phyloP scores from a whole-genome alignment of 2,329 filamentous ascomycete genomes.

The Cordyceps cicadae region DNA sequence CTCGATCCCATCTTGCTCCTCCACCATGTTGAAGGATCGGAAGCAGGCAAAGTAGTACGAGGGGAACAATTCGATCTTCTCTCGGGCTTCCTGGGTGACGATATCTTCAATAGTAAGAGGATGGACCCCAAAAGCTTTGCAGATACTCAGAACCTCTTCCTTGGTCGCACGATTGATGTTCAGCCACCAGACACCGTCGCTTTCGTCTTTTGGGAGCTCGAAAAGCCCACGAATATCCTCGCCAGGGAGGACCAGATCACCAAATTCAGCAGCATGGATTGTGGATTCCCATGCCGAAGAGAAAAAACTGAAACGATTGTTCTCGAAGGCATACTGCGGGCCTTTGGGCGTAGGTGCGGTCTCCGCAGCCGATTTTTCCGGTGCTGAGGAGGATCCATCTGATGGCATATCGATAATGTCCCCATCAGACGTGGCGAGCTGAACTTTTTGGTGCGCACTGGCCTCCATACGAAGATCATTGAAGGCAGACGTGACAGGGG shows the following conservation, averaged over 20 bases:
- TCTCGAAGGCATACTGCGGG: slow-evolving; percentile 38
- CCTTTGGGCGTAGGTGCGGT: slow-evolving; percentile 28
- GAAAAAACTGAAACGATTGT: slow-evolving; percentile 91
- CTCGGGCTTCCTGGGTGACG: slow-evolving; percentile 84
- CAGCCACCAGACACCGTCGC: slow-evolving; percentile 93
- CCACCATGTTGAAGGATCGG: slow-evolving; percentile 75
- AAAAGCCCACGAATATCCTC: slow-evolving; percentile 88
- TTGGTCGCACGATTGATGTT: slow-evolving; percentile 86
- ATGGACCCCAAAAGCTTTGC: slow-evolving; percentile 91
- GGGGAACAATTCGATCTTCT: slow-evolving; percentile 96
- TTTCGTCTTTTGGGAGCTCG: slow-evolving; percentile 51
- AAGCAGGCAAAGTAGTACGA: slow-evolving; percentile 99
- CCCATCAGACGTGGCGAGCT: slow-evolving; percentile 45
- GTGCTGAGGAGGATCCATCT: slow-evolving; percentile 30
- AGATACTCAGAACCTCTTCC: slow-evolving; percentile 79
- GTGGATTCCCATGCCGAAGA: slow-evolving; percentile 91
- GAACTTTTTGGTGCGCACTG: slow-evolving; percentile 21
- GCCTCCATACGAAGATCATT: slow-evolving; percentile 25
- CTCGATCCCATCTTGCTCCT: slow-evolving; percentile 71
- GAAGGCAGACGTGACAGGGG: slow-evolving; percentile 29
- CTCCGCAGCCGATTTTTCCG: slow-evolving; percentile 39
- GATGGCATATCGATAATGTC: slow-evolving; percentile 49
- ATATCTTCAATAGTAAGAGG: slow-evolving; percentile 96
- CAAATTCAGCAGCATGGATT: slow-evolving; percentile 82
- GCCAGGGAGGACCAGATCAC: slow-evolving; percentile 78